phyloP scores from a whole-genome alignment of 768 basidiomycete genomes.

The Panus rudis region DNA sequence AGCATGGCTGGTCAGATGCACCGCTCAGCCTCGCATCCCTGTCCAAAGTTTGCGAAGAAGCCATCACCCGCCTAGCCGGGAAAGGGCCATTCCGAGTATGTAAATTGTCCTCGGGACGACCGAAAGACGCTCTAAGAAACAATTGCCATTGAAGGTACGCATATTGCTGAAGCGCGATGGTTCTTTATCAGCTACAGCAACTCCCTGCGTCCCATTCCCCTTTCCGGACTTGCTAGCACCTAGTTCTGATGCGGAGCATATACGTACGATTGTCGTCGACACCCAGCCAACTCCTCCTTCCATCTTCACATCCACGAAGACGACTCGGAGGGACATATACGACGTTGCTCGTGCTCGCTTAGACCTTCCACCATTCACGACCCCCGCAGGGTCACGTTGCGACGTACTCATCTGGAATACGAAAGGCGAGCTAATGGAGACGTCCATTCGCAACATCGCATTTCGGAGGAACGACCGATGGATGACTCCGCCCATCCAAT shows the following conservation, averaged over 20 bases:
- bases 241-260: constrained; percentile 26
- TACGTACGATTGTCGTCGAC: constrained; percentile 50
- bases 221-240: constrained; percentile 24
- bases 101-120: constrained; percentile 29
- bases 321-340: constrained; percentile 55
- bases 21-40: constrained; percentile 35
- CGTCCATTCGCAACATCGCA: constrained; percentile 67
- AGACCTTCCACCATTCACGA: constrained; percentile 31
- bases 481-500: constrained; percentile 55
- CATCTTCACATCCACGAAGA: constrained; percentile 62
- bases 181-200: constrained; percentile 13
- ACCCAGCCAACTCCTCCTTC: constrained; percentile 44
- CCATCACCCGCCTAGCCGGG: constrained; percentile 22
- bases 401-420: constrained; percentile 66
- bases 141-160: constrained; percentile 40
- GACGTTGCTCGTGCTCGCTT: constrained; percentile 55
- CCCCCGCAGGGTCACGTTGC: constrained; percentile 11
- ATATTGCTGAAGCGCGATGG: constrained; percentile 24
- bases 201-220: constrained; percentile 5
- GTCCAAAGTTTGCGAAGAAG: constrained; percentile 37
- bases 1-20: constrained; percentile 44
- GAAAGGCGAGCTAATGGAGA: constrained; percentile 47
- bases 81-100: constrained; percentile 8
- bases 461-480: constrained; percentile 50
- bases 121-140: background rate